A percentile compares a stretch with the other conserved stretches of the same genome.
Evolutionary conservation across 192 early-diverging fungal genomes (phyloP).

Genomic region (Mortierella antarctica): DNA sequence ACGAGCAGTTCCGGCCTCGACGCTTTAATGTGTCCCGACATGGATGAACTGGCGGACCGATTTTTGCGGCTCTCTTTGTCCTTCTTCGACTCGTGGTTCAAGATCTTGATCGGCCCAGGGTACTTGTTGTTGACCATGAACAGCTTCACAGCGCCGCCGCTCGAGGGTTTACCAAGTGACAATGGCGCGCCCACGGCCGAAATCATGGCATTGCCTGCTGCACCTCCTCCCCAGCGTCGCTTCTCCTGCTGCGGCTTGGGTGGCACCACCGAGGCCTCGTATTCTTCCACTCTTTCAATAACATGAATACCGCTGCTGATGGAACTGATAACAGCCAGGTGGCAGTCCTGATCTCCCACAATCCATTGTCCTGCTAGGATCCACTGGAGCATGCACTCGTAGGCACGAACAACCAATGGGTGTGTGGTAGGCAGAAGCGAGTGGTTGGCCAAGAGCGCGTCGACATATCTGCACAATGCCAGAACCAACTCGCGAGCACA

Average conservation of each 20-base stretch:
- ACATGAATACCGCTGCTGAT: conserved; percentile 78
- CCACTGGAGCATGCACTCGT: conserved; percentile 83
- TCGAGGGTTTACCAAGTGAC: conserved; percentile 33
- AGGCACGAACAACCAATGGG: conserved; percentile 72
- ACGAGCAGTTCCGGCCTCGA: conserved; percentile 56
- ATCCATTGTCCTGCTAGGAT: conserved; percentile 82
- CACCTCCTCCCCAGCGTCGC: conserved; percentile 37
- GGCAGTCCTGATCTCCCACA: conserved; percentile 74
- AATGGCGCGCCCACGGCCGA: conserved; percentile 45
- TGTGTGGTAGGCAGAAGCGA: conserved; percentile 57
- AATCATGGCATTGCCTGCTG: conserved; percentile 44
- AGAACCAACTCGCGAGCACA: conserved; percentile 76
- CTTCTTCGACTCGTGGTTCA: conserved; percentile 43
- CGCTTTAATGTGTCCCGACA: conserved; percentile 27
- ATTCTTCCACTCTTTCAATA: conserved; percentile 66
- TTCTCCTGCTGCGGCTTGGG: conserved; percentile 54
- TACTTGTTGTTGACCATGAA: conserved; percentile 53
- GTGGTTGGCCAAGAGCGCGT: conserved; percentile 66
- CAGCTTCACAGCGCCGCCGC: conserved; percentile 33
- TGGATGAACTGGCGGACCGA: conserved; percentile 38
- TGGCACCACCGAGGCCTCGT: conserved; percentile 44
- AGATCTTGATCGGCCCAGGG: conserved; percentile 46
- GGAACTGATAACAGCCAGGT: conserved; percentile 72
- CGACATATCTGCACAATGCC: conserved; percentile 77
- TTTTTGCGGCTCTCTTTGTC: conserved; percentile 44